phyloP scores from a whole-genome alignment of 495 filamentous ascomycete species.

The Hyphodiscus hymeniophilus region DNA sequence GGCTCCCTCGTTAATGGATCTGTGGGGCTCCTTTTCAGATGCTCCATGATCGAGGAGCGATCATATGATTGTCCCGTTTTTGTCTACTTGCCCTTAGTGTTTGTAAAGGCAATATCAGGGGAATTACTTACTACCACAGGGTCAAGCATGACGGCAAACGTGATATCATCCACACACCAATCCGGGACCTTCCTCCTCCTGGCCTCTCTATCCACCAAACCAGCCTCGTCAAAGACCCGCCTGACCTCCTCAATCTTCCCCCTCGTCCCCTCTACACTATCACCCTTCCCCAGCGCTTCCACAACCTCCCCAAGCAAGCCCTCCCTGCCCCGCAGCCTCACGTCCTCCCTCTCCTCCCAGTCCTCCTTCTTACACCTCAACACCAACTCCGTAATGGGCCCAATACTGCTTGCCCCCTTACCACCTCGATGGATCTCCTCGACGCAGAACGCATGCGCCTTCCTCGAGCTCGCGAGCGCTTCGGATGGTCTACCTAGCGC shows the following conservation, averaged over 20 bases:
- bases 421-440: constrained; percentile 21
- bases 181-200: constrained; percentile 57
- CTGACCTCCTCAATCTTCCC: constrained; percentile 52
- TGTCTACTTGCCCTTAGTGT: too few species aligned
- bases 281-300: constrained; percentile 29
- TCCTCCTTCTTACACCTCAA: constrained; percentile 70
- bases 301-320: constrained; percentile 21
- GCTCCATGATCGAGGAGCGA: constrained; percentile 76
- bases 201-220: constrained; percentile 36
- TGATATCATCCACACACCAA: constrained; percentile 82
- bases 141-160: constrained; percentile 88
- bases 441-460: constrained; percentile 67
- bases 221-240: constrained; percentile 53
- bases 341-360: constrained; percentile 51
- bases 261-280: constrained; percentile 37
- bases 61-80: constrained; percentile 87
- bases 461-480: constrained; percentile 60
- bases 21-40: constrained; percentile 61
- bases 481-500: constrained; percentile 64
- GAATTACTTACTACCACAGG: constrained; percentile 60
- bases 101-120: neutral
- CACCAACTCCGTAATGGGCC: constrained; percentile 57
- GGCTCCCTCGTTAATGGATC: constrained; percentile 82
- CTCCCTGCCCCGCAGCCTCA: constrained; percentile 29
- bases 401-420: constrained; percentile 48